Conservation (phyloP, 768 basidiomycete species). For the Amanita pseudoporphyria region DNA sequence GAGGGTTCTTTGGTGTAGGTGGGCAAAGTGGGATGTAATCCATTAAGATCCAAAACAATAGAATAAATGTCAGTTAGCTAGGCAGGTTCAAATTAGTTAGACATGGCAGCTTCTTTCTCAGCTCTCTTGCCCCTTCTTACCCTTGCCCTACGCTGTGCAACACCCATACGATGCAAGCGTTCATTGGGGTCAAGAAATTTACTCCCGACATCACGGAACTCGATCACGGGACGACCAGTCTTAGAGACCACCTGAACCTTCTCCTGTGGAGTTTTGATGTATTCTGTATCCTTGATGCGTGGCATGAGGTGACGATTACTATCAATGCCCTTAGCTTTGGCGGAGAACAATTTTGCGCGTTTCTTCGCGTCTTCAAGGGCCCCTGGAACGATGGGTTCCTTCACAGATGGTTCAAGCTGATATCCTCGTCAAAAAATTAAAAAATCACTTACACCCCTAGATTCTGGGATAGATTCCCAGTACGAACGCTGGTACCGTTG, state of each 20-base stretch:
- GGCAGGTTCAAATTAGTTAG: background rate
- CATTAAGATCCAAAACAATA: slow-evolving; percentile 3
- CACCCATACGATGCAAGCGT: slow-evolving; percentile 37
- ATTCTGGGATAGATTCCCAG: slow-evolving; percentile 74
- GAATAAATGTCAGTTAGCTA: background rate
- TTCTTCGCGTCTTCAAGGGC: slow-evolving; percentile 39
- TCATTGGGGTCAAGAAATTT: slow-evolving; percentile 56
- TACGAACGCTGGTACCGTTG: slow-evolving; percentile 63
- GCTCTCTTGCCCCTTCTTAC: slow-evolving; percentile 17
- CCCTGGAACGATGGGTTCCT: slow-evolving; percentile 60
- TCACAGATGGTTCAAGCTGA: slow-evolving; percentile 1
- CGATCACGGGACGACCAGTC: slow-evolving; percentile 42
- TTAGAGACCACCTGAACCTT: slow-evolving; percentile 29
- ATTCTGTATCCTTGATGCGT: slow-evolving; percentile 25
- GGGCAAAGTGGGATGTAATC: too few relatives aligned
- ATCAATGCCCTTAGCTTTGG: slow-evolving; percentile 26
- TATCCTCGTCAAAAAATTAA: slow-evolving; percentile 7
- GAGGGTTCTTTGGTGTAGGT: slow-evolving; percentile 21
- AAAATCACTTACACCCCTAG: slow-evolving; percentile 39
- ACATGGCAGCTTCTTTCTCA: slow-evolving; percentile 14
- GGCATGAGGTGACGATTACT: slow-evolving; percentile 29
- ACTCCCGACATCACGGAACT: slow-evolving; percentile 67
- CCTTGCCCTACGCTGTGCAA: slow-evolving; percentile 37
- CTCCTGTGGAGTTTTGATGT: slow-evolving; percentile 25
- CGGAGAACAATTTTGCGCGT: slow-evolving; percentile 25